These are phyloP conservation scores for Sonneratia alba DNA, from an alignment of 345 rosid species.

Conservation along the genomic window DNA sequence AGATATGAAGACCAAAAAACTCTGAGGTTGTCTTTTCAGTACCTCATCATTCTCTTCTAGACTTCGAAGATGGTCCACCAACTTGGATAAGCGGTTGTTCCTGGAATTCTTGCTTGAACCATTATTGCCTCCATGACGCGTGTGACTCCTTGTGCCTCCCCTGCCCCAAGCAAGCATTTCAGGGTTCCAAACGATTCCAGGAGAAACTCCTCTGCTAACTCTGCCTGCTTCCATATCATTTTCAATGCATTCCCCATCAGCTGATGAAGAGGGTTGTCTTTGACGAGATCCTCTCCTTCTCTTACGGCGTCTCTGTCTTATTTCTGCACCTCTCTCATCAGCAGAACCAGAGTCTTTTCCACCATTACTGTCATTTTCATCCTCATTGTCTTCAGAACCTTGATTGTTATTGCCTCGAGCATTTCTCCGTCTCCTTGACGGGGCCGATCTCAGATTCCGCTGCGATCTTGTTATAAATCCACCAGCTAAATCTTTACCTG, in stretches of 20 bases:
- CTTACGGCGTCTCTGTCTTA: slow-evolving; percentile 43
- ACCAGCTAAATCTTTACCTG: slow-evolving; percentile 43
- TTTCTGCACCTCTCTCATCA: slow-evolving; percentile 51
- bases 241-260: slow-evolving; percentile 36
- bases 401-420: slow-evolving; percentile 39
- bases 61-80: slow-evolving; percentile 63
- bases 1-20: not conserved
- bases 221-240: slow-evolving; percentile 46
- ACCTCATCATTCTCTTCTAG: slow-evolving; percentile 66
- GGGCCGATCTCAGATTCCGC: slow-evolving; percentile 34
- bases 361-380: slow-evolving; percentile 51
- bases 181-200: slow-evolving; percentile 62
- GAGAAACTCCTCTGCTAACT: slow-evolving; percentile 58
- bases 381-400: slow-evolving; percentile 64
- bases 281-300: slow-evolving; percentile 34
- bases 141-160: slow-evolving; percentile 82
- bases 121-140: slow-evolving; percentile 61
- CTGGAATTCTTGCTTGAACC: slow-evolving; percentile 45
- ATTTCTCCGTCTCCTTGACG: slow-evolving; percentile 50
- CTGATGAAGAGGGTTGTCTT: slow-evolving; percentile 54
- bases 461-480: slow-evolving; percentile 38
- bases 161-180: slow-evolving; percentile 89
- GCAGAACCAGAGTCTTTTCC: slow-evolving; percentile 70
- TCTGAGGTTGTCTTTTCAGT: slow-evolving; percentile 4
- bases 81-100: slow-evolving; percentile 52